Evolutionary conservation across 1,139 yeast genomes (phyloP), one percentile per base, ranked within the genome.

Genomic region (Sugiyamaella paludigena): DNA sequence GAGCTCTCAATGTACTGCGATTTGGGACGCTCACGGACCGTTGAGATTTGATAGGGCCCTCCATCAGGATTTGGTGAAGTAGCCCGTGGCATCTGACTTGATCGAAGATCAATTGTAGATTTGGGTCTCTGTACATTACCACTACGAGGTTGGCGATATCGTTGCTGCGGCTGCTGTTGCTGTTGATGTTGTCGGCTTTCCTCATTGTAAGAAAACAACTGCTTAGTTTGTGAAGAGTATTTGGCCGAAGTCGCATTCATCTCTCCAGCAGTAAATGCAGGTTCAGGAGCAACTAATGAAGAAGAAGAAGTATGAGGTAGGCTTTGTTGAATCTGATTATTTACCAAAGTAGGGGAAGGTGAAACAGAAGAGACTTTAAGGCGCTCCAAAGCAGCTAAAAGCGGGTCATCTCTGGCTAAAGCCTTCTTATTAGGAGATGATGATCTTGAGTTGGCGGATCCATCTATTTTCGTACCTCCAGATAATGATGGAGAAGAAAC

Each of bases 331-430:
- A 34, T 31, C 12, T 36, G 32, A 16, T 43, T 31, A 15, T 43
- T 35, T 15, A 29, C 32, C 28, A 19, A 24, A 24, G 41, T n/a
- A 27, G 52, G 47, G 1, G 38, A 38, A 11, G 57, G 53, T 4
- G 55, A 45, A 34, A 45, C 53, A 27, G 55, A 40, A 7, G 59
- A 57, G 16, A 77, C 68, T 59, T 82, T 83, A 59, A 85, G 73
- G 57, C 81, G 84, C 59, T 83, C 87, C 45, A 85, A 62, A 49
- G 68, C 89, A 70, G 74, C 82, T 61, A 68, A 83, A 72, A 69
- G 75, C 61, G 76, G 79, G 54, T 76, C 80, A 24, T 67, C 71
- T 38, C 56, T 49, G 9, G 63, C 50, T 41, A 61, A 38, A 12
- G 57, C 40, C 51, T 61, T 61, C 44, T 58, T 55, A 7, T 58